These are phyloP conservation scores for Diutina siamensis DNA, from an alignment of 1,139 yeast species.

Conservation along the genomic window DNA sequence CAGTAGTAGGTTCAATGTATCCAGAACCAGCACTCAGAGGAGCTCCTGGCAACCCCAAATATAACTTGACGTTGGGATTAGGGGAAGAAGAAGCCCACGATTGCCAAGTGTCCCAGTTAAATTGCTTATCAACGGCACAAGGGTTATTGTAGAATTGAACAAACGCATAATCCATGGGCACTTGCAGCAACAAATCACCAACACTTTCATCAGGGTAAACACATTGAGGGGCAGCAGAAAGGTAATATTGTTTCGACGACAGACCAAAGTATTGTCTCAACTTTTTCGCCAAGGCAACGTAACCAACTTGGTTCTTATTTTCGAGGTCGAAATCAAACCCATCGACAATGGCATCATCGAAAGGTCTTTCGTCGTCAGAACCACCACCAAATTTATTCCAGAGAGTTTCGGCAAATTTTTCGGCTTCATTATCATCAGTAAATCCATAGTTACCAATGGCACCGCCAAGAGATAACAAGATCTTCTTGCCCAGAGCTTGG, in stretches of 20 bases:
- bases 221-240: constrained; percentile 95
- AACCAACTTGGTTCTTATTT: constrained; percentile 38
- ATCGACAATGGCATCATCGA: constrained; percentile 40
- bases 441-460: constrained; percentile 76
- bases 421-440: constrained; percentile 47
- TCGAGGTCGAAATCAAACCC: constrained; percentile 39
- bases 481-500: constrained; percentile 66
- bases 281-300: constrained; percentile 46
- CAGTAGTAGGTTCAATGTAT: constrained; percentile 12
- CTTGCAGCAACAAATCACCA: constrained; percentile 51
- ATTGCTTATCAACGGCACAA: constrained; percentile 47
- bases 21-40: constrained; percentile 14
- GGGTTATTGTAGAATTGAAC: constrained; percentile 91
- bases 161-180: constrained; percentile 73
- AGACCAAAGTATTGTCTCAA: constrained; percentile 51
- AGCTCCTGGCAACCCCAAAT: constrained; percentile 67
- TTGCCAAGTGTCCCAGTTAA: constrained; percentile 85
- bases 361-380: constrained; percentile 53
- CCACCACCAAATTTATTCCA: constrained; percentile 91
- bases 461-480: constrained; percentile 81
- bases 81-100: constrained; percentile 57
- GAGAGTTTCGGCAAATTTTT: constrained; percentile 55
- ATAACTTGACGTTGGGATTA: constrained; percentile 54
- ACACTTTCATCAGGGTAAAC: constrained; percentile 81
- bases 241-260: constrained; percentile 50